These are phyloP conservation scores for Cryptococcus sp. DNA, from an alignment of 1,284 basidiomycete species.

Conservation along the genomic window DNA sequence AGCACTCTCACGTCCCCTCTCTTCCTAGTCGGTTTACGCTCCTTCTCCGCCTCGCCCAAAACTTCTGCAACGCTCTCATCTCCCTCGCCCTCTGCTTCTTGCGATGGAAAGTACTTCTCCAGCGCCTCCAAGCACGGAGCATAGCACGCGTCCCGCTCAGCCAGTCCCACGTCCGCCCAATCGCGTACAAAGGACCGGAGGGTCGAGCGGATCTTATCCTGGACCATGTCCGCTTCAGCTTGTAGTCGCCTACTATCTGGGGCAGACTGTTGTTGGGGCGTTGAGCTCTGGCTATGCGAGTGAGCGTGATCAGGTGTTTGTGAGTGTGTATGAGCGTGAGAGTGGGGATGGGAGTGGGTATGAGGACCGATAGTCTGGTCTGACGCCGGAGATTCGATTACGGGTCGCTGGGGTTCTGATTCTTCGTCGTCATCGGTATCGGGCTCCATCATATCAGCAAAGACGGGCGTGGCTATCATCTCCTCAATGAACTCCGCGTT, in stretches of 20 bases:
- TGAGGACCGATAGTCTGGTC: no score
- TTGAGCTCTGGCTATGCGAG: constrained; percentile 38
- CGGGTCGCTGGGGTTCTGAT: no score
- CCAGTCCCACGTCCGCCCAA: constrained; percentile 77
- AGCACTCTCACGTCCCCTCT: constrained; percentile 66
- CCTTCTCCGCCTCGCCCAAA: constrained; percentile 2
- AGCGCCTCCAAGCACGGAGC: constrained; percentile 75
- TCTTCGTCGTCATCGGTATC: neutral
- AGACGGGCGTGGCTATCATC: constrained; percentile 50
- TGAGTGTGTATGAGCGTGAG: constrained; percentile 18
- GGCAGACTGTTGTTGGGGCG: constrained; percentile 12
- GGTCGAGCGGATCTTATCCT: constrained; percentile 79
- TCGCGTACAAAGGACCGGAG: constrained; percentile 88
- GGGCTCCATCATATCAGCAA: constrained; percentile 42
- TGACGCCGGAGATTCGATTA: no score
- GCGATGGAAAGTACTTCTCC: constrained; percentile 63
- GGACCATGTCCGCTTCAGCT: constrained; percentile 36
- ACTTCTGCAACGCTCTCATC: constrained; percentile 5
- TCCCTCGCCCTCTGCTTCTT: constrained; percentile 17
- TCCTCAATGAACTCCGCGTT: constrained; percentile 54
- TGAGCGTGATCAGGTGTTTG: constrained; percentile 17
- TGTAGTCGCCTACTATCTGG: constrained; percentile 13
- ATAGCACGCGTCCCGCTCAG: constrained; percentile 76
- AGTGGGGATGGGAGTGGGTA: constrained; percentile 19
- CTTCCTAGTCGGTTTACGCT: constrained; percentile 8